Conservation (phyloP, 768 basidiomycete species). For the Lentinula raphanica region DNA sequence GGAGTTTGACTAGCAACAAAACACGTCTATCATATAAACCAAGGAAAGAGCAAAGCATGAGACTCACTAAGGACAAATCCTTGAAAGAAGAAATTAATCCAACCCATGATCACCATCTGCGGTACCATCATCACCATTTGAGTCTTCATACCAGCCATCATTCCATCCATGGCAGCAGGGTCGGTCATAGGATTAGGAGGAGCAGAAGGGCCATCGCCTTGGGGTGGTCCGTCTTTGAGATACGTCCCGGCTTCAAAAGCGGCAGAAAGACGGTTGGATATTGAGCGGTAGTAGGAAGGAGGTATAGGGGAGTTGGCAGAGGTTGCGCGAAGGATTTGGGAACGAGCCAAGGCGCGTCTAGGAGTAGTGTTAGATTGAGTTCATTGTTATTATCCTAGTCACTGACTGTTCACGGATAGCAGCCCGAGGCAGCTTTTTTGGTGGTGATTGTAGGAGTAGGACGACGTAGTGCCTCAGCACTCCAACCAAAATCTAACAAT, state of each 20-base stretch:
- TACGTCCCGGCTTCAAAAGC: conserved; percentile 74
- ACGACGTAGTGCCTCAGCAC: conserved; percentile 91
- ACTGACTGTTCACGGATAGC: conserved; percentile 91
- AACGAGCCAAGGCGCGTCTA: conserved; percentile 74
- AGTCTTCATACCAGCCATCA: conserved; percentile 99
- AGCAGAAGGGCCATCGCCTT: conserved; percentile 48
- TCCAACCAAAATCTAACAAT: conserved; percentile 79
- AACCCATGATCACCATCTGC: conserved; percentile 98
- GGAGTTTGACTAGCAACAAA: conserved; percentile 85
- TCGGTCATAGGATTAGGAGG: conserved; percentile 85
- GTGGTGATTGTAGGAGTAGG: conserved; percentile 73
- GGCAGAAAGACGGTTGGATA: conserved; percentile 68
- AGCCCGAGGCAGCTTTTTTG: conserved; percentile 72
- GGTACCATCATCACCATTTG: conserved; percentile 99
- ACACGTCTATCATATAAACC: background rate
- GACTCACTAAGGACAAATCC: conserved; percentile 94
- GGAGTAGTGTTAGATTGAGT: no score
- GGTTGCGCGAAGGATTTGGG: conserved; percentile 80
- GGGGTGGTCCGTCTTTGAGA: conserved; percentile 80
- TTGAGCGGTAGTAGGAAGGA: conserved; percentile 61
- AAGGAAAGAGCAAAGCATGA: background rate
- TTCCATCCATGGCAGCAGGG: conserved; percentile 91
- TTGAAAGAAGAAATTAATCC: conserved; percentile 99
- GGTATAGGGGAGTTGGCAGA: conserved; percentile 80
- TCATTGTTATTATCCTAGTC: background rate